Conservation (phyloP, 2,329 filamentous ascomycete genomes). For the Rutstroemia sp. region DNA sequence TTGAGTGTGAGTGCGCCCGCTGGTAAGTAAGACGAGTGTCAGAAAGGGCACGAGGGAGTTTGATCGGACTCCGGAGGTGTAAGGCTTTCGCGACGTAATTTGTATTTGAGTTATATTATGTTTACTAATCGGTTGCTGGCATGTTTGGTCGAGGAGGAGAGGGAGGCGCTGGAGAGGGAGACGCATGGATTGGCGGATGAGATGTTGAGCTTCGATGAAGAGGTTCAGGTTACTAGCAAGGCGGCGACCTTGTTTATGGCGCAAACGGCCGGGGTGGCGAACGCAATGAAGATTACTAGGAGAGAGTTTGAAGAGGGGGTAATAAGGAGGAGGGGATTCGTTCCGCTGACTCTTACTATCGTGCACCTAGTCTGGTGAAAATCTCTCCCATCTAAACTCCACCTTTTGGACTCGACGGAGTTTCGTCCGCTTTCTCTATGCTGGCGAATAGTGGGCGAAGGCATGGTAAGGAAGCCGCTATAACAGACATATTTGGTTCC, state of each 20-base stretch:
- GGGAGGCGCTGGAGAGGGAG: constrained; percentile 25
- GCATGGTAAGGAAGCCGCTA: too few relatives aligned
- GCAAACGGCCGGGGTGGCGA: constrained; percentile 5
- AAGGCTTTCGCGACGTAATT: constrained; percentile 16
- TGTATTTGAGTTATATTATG: constrained; percentile 26
- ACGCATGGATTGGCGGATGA: constrained; percentile 24
- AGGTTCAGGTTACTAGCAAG: constrained; percentile 11
- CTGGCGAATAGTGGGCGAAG: too few relatives aligned
- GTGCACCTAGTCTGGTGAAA: too few relatives aligned
- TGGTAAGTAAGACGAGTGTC: constrained; percentile 7
- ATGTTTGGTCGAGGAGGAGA: constrained; percentile 11
- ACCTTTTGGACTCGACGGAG: too few relatives aligned
- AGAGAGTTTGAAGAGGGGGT: neutral
- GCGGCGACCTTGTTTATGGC: constrained; percentile 1
- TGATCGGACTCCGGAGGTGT: constrained; percentile 13
- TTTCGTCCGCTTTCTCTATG: too few relatives aligned
- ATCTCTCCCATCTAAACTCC: too few relatives aligned
- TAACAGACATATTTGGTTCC: too few relatives aligned
- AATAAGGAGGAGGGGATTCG: neutral
- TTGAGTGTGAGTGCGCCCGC: too few relatives aligned
- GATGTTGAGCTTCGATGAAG: constrained; percentile 26
- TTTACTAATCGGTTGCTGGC: constrained; percentile 18
- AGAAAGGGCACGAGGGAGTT: constrained; percentile 12
- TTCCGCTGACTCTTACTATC: too few relatives aligned
- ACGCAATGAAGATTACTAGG: neutral